These are phyloP conservation scores for Sporothrix pallida DNA, from an alignment of 2,329 filamentous ascomycete species.

Conservation along the genomic window DNA sequence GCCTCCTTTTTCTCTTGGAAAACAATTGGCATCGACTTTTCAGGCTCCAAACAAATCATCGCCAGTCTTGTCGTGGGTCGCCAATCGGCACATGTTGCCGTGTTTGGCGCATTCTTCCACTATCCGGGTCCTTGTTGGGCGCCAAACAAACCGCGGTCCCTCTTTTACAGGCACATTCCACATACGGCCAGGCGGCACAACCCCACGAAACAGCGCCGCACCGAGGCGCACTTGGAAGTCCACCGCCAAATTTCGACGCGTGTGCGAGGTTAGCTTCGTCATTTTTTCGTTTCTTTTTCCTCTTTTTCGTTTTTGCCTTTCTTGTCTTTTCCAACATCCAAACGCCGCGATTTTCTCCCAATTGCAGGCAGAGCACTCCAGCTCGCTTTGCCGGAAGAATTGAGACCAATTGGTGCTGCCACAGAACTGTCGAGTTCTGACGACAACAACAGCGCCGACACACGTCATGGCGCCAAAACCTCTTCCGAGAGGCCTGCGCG, in stretches of 20 bases:
- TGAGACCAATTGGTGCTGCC: neutral
- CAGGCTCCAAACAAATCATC: neutral
- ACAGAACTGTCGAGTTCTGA: neutral
- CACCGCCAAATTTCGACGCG: constrained; percentile 7
- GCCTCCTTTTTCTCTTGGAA: neutral
- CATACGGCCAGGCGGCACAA: neutral
- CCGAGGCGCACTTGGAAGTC: neutral
- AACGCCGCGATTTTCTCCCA: neutral
- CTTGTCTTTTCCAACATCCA: neutral
- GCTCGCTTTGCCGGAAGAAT: neutral
- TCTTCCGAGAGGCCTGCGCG: neutral
- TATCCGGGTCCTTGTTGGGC: too few relatives aligned
- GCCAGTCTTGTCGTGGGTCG: too few relatives aligned
- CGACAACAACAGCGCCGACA: neutral
- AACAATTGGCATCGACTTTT: too few relatives aligned
- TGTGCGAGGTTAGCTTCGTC: neutral
- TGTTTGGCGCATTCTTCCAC: too few relatives aligned
- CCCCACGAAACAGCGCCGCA: neutral
- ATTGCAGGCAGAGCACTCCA: neutral
- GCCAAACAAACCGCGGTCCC: too few relatives aligned
- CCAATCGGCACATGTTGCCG: too few relatives aligned
- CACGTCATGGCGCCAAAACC: constrained; percentile 21
- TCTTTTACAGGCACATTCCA: too few relatives aligned
- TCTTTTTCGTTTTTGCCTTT: neutral
- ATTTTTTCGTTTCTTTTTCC: neutral